Conservation (phyloP, 169 alveolate species). For the Plasmodium ovale region DNA sequence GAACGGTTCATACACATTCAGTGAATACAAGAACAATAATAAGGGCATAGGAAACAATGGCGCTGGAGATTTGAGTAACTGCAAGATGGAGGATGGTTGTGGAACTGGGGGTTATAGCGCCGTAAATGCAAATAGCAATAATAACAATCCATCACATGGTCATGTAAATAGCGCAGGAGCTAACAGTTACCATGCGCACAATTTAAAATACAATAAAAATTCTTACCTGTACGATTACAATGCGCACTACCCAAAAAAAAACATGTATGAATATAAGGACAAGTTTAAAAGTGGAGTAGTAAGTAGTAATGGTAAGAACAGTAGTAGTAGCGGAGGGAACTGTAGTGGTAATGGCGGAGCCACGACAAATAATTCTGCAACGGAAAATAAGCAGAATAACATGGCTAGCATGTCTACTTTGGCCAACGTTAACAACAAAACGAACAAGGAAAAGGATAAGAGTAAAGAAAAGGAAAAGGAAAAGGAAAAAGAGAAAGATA, state of each 20-base stretch:
- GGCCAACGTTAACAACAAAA: background rate
- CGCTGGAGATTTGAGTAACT: slow-evolving; percentile 9
- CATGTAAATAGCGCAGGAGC: background rate
- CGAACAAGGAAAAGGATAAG: background rate
- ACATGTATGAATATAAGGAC: slow-evolving; percentile 9
- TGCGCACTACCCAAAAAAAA: slow-evolving; percentile 19
- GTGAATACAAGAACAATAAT: slow-evolving; percentile 10
- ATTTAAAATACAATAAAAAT: slow-evolving; percentile 11
- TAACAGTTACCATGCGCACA: background rate
- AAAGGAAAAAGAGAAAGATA: background rate
- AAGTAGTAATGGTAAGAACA: background rate
- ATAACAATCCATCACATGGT: background rate
- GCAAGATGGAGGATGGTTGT: slow-evolving; percentile 6
- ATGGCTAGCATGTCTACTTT: background rate
- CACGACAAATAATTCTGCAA: background rate
- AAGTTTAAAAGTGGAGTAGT: background rate
- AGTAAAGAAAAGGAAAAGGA: background rate
- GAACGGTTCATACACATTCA: slow-evolving; percentile 48
- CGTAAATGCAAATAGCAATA: background rate
- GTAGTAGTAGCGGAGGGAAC: background rate
- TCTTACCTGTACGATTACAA: slow-evolving; percentile 38
- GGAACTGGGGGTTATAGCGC: background rate
- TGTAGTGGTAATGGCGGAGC: background rate
- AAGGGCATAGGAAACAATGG: background rate
- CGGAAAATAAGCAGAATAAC: background rate